Evolutionary conservation across 192 early-diverging fungal species (phyloP), one percentile per base, ranked within the genome.

Genomic region (Mortierella hygrophila): DNA sequence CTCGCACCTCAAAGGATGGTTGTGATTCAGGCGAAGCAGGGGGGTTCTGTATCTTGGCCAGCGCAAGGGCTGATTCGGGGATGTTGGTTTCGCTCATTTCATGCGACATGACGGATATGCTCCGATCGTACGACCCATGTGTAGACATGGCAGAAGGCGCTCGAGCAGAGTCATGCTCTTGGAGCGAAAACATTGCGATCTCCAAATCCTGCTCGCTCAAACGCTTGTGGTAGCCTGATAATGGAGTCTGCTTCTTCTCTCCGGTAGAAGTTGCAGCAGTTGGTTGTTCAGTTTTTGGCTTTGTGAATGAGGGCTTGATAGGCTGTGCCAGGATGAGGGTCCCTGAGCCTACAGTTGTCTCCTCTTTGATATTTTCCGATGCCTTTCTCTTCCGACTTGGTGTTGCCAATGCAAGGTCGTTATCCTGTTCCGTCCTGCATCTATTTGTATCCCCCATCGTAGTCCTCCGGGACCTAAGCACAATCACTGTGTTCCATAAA

Each of bases 171-270:
- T 38, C 80, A 70, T 70, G 74, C 26, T 81, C 80, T 10, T 47
- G 73, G 13, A 81, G 49, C 0, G 80, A 75, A 38, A 75, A 81
- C 13, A 81, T 44, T 21, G 35, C 49, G 1, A 75, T 63, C 10
- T 73, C 71, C 9, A 74, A 16, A 8, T 80, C 79, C 11, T 72
- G 52, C 70, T 73, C 18, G 13, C n/a, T 18, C 15, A 13, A 29
- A 10, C 3, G 26, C 60, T 65, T 29, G 8, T 29, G 9, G 3
- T 13, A 13, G 11, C 29, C 60, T 65, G 60, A 11, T 11, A 13
- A 29, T 15, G n/a, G 3, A 1, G 29, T 32, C 26, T 0, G 11
- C 3, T 32, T 32, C 11, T 32, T 29, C 8, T 65, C 10, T 11
- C 26, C 60, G 32, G 29, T 65, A 11, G 8, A 35, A 15, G 60